Evolutionary conservation across 768 basidiomycete species (phyloP).

Genomic region (Boletus tylopilopsis): DNA sequence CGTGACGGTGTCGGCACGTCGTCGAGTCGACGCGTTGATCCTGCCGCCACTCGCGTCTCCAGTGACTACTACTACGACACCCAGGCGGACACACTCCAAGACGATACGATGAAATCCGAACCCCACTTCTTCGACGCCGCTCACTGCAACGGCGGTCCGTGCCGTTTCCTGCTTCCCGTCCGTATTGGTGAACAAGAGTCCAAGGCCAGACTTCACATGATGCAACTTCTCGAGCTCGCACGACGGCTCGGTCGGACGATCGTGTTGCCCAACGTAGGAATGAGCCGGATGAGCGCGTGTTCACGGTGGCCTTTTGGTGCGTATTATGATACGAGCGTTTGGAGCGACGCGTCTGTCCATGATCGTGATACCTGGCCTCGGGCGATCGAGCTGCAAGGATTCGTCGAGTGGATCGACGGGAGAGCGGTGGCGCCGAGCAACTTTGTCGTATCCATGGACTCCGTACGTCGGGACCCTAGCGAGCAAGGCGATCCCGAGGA

Average conservation of each 20-base stretch:
- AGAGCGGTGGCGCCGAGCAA: slow-evolving; percentile 24
- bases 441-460: slow-evolving; percentile 37
- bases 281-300: slow-evolving; percentile 52
- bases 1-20: too few species aligned
- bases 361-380: slow-evolving; percentile 8
- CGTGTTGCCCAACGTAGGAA: slow-evolving; percentile 59
- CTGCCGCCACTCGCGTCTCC: too few species aligned
- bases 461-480: slow-evolving; percentile 11
- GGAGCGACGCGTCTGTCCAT: too few species aligned
- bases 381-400: slow-evolving; percentile 35
- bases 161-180: slow-evolving; percentile 47
- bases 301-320: slow-evolving; percentile 43
- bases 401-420: slow-evolving; percentile 37
- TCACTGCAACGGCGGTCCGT: slow-evolving; percentile 26
- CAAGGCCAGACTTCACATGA: slow-evolving; percentile 53
- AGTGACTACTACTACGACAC: too few species aligned
- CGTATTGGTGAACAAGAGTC: slow-evolving; percentile 57
- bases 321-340: slow-evolving; percentile 51
- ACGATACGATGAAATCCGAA: background rate
- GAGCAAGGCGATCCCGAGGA: background rate
- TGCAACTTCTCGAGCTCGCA: slow-evolving; percentile 49
- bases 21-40: too few species aligned
- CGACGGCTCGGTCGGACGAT: slow-evolving; percentile 49
- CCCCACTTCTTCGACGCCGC: slow-evolving; percentile 14
- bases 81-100: background rate